Conservation (phyloP, 345 rosid genomes). For the Limnanthes douglasii region DNA sequence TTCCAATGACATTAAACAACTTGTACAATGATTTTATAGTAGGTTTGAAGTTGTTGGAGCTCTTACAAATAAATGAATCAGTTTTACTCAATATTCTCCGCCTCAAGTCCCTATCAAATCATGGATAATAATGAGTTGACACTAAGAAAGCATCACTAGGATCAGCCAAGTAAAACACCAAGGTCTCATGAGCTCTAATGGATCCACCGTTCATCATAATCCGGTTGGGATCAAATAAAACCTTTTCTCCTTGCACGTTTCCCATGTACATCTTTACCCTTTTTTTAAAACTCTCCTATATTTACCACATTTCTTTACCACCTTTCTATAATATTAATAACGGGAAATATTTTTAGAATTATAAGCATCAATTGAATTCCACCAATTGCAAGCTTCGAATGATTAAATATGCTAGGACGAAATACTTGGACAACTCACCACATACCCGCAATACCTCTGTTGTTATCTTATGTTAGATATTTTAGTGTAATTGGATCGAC, state of each 20-base stretch:
- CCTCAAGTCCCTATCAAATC: conserved; percentile 86
- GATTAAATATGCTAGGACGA: no score
- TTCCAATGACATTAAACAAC: no score
- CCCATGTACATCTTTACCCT: conserved; percentile 85
- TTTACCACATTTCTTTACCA: no score
- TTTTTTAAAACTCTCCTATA: no score
- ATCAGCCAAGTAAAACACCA: conserved; percentile 78
- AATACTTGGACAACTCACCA: no score
- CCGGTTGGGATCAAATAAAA: conserved; percentile 58
- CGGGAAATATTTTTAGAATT: no score
- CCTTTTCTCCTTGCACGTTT: conserved; percentile 53
- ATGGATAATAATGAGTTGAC: conserved; percentile 95
- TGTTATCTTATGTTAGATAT: no score
- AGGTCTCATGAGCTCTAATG: conserved; percentile 83
- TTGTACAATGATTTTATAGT: conserved; percentile 49
- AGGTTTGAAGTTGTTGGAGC: conserved; percentile 54
- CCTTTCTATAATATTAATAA: no score
- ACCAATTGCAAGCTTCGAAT: no score
- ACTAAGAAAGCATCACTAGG: conserved; percentile 87
- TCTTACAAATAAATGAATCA: conserved; percentile 48
- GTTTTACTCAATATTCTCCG: conserved; percentile 82
- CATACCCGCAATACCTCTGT: no score
- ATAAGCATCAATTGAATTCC: no score
- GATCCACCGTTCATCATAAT: conserved; percentile 98
- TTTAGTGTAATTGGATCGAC: no score